phyloP scores from a whole-genome alignment of 306 rosid genomes.

The Amphicarpaea edgeworthii region DNA sequence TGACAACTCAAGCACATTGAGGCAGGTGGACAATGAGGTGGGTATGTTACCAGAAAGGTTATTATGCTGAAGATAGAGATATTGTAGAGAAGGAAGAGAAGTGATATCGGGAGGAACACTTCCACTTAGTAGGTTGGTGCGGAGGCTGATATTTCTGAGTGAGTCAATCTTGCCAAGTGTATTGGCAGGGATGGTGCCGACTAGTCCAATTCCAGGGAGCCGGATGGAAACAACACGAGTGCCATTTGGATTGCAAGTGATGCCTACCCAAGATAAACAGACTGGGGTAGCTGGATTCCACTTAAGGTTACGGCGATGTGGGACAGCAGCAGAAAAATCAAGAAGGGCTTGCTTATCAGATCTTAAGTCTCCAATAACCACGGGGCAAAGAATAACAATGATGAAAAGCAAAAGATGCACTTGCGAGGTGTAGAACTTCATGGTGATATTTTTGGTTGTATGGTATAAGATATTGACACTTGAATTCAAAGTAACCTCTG shows the following conservation, averaged over 20 bases:
- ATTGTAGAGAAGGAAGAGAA: constrained; percentile 77
- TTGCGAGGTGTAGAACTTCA: constrained; percentile 60
- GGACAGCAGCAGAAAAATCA: constrained; percentile 61
- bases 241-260: constrained; percentile 57
- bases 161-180: constrained; percentile 83
- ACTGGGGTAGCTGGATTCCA: constrained; percentile 61
- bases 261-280: constrained; percentile 76
- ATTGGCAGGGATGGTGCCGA: constrained; percentile 75
- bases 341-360: constrained; percentile 84
- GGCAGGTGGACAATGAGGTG: constrained; percentile 59
- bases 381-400: constrained; percentile 58
- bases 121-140: constrained; percentile 82
- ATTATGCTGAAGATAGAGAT: constrained; percentile 83
- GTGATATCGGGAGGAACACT: constrained; percentile 74
- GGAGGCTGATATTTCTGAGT: constrained; percentile 75
- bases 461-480: constrained; percentile 44
- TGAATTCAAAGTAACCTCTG: constrained; percentile 46
- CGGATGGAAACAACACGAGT: constrained; percentile 65
- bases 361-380: constrained; percentile 65
- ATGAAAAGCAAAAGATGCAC: constrained; percentile 51
- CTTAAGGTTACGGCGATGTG: constrained; percentile 75
- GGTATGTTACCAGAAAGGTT: constrained; percentile 86
- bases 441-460: constrained; percentile 45
- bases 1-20: constrained; percentile 80
- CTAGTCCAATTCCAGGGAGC: constrained; percentile 86